Conservation (phyloP, 2,329 filamentous ascomycete genomes). For the Coniochaeta sp. region DNA sequence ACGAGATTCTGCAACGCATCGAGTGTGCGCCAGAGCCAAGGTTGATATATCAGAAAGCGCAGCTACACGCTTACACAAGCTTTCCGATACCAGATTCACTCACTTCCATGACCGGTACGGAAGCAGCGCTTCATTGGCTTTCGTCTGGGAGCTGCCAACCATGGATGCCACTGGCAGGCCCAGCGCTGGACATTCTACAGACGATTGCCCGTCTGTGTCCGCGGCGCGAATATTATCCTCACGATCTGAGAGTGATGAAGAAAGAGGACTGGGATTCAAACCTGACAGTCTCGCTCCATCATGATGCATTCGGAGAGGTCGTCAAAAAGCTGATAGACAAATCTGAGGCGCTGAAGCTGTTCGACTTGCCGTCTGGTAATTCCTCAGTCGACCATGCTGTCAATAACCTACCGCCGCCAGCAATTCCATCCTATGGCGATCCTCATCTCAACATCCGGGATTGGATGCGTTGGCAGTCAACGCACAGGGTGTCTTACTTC, state of each 20-base stretch:
- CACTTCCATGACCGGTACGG: conserved; percentile 49
- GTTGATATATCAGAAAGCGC: conserved; percentile 47
- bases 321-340: conserved; percentile 20
- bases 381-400: neutral
- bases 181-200: conserved; percentile 5
- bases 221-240: conserved; percentile 28
- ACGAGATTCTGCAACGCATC: conserved; percentile 45
- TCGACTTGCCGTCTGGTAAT: neutral
- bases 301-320: conserved; percentile 25
- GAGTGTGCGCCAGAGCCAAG: conserved; percentile 48
- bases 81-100: conserved; percentile 47
- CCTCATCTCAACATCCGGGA: conserved; percentile 14
- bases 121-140: conserved; percentile 47
- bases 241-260: conserved; percentile 23
- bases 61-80: conserved; percentile 53
- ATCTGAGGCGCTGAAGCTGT: conserved; percentile 20
- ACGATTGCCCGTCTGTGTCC: conserved; percentile 21
- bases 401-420: neutral
- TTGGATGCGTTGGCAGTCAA: conserved; percentile 18
- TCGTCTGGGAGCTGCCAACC: conserved; percentile 41
- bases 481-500: conserved; percentile 11
- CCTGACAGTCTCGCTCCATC: conserved; percentile 27
- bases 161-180: conserved; percentile 26
- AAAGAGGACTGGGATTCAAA: conserved; percentile 22
- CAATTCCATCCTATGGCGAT: conserved; percentile 5